Conservation (phyloP, 148 eudicot genomes). For the Gaultheria prostrata region DNA sequence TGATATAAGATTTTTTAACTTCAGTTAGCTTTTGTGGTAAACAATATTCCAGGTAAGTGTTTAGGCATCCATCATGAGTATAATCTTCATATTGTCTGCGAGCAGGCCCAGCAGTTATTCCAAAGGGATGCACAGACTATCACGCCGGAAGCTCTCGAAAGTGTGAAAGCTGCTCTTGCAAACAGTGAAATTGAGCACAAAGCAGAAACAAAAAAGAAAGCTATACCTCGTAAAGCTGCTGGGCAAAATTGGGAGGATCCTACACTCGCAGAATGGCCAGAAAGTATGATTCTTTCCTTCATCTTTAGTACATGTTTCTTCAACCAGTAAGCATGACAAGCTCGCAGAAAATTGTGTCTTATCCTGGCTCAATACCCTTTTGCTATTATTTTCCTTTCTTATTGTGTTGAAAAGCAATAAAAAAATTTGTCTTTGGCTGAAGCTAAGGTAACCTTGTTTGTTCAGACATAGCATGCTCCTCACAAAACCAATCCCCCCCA, state of each 20-base stretch:
- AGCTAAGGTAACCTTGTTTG: not conserved
- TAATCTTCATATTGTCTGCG: constrained; percentile 4
- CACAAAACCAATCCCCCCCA: not conserved
- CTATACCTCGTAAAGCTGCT: constrained; percentile 90
- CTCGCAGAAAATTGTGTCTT: not conserved
- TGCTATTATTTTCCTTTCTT: not conserved
- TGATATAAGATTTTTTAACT: not conserved
- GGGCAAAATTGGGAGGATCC: constrained; percentile 98
- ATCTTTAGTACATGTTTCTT: not conserved
- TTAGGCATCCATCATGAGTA: not conserved
- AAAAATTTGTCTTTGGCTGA: not conserved
- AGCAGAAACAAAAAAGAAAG: constrained; percentile 88
- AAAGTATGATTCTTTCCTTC: constrained; percentile 46
- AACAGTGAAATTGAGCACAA: constrained; percentile 89
- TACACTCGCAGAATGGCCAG: constrained; percentile 97
- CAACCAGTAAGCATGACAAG: not conserved
- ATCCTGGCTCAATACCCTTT: too few species aligned
- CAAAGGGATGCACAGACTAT: constrained; percentile 91
- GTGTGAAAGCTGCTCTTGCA: constrained; percentile 96
- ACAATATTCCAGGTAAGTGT: not conserved
- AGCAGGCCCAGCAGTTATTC: constrained; percentile 89
- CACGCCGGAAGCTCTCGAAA: constrained; percentile 88
- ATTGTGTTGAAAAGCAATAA: not conserved
- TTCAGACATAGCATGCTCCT: not conserved
- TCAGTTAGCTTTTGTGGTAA: not conserved